Evolutionary conservation across 2,329 filamentous ascomycete species (phyloP), one percentile per base, ranked within the genome.

Genomic region (Ascochyta rabiei): DNA sequence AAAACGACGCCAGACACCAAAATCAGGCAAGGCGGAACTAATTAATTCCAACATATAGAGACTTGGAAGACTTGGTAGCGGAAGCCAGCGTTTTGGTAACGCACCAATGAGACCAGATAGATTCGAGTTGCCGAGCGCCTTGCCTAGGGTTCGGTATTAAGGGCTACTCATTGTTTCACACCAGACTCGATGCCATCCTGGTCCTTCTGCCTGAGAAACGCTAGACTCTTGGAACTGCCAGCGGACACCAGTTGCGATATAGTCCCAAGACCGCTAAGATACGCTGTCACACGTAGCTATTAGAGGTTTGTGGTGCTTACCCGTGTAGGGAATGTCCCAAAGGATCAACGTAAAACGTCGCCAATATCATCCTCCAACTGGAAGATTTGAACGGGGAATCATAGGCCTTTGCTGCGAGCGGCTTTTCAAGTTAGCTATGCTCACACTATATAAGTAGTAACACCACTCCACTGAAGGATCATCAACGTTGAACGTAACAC

Each of bases 41-140:
- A 38, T 47, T 31, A 31, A 42, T 7, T 26, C 16, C 31, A 55
- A 50, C 50, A 35, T 55, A 55, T 24, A 23, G 8, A n/a, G 28
- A 46, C 52, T 55, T 55, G 52, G 52, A 33, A 39, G 24, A 37
- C 52, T 55, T 55, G 52, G 52, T 46, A 4, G 35, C 37, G 37
- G 46, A 49, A 47, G 30, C 52, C 42, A 50, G 52, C 42, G 42
- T 41, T 16, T 18, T 19, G 26, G 46, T 47, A 23, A 37, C 42
- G 52, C 52, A 55, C 52, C 52, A 55, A 50, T 55, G n/a, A 47
- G 26, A 55, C 23, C 41, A 6, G 23, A 24, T 24, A 10, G 41
- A 12, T 16, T 21, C 19, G 13, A 12, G 16, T 38, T 42, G 37
- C 37, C 41, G 42, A 42, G 37, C 37, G 21, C 6, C 15, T 24